phyloP scores from a whole-genome alignment of 495 filamentous ascomycete genomes.

The Usnea hakonensis region DNA sequence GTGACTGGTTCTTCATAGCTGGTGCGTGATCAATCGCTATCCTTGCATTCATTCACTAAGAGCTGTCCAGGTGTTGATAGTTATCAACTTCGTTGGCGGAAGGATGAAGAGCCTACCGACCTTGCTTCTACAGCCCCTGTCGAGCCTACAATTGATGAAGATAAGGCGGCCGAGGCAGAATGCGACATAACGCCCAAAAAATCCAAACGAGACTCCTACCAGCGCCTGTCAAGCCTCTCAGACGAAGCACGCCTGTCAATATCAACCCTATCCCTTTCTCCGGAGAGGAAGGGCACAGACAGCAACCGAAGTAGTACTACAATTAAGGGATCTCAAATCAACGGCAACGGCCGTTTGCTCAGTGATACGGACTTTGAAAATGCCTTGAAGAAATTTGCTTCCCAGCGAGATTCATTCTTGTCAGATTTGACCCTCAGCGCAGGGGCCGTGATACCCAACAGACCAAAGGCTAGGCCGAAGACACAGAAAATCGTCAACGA shows the following conservation, averaged over 20 bases:
- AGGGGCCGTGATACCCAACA: conserved; percentile 65
- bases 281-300: conserved; percentile 51
- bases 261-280: conserved; percentile 48
- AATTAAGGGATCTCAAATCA: conserved; percentile 52
- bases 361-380: conserved; percentile 85
- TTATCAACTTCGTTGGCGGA: conserved; percentile 28
- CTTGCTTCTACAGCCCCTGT: conserved; percentile 47
- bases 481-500: conserved; percentile 77
- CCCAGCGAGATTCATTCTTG: conserved; percentile 86
- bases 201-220: conserved; percentile 56
- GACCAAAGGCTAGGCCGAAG: conserved; percentile 60
- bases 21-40: neutral
- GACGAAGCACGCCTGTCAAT: conserved; percentile 58
- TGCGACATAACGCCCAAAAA: conserved; percentile 48
- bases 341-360: conserved; percentile 31
- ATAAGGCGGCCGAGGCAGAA: conserved; percentile 55
- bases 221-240: conserved; percentile 57
- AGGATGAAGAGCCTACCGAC: conserved; percentile 46
- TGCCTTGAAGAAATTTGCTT: conserved; percentile 86
- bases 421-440: conserved; percentile 87
- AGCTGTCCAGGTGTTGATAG: conserved; percentile 25
- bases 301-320: conserved; percentile 89
- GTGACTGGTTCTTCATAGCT: conserved; percentile 3
- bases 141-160: conserved; percentile 76
- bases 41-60: neutral